A percentile compares a stretch with the other conserved stretches of the same genome.
Evolutionary conservation across 257 asterid genomes (phyloP).

Genomic region (Solanum okadae): DNA sequence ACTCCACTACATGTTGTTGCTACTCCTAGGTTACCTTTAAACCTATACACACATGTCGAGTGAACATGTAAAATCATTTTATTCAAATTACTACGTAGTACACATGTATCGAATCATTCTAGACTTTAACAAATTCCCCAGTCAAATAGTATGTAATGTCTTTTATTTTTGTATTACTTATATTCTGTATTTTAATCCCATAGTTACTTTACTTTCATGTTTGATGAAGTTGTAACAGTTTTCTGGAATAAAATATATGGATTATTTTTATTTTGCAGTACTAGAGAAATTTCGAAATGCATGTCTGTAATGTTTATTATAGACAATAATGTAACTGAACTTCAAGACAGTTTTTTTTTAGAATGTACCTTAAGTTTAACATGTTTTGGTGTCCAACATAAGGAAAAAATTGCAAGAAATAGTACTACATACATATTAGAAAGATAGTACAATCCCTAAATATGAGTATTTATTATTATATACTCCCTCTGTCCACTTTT

Average conservation of each 20-base stretch:
- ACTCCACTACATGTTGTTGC: conserved; percentile 53
- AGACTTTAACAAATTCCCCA: background rate
- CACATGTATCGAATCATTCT: background rate
- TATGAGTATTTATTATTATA: too few relatives aligned
- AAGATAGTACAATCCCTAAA: background rate
- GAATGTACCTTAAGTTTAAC: too few relatives aligned
- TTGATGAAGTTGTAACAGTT: background rate
- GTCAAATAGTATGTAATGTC: background rate
- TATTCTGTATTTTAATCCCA: background rate
- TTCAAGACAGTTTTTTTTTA: too few relatives aligned
- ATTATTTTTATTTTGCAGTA: background rate
- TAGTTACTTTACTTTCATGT: background rate
- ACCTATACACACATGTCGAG: conserved; percentile 36
- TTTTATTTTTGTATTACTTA: background rate
- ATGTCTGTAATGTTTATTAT: background rate
- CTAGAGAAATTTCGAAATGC: background rate
- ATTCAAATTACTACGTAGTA: background rate
- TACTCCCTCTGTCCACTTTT: too few relatives aligned
- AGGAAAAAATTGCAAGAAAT: too few relatives aligned
- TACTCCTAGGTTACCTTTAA: conserved; percentile 49
- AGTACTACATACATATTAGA: too few relatives aligned
- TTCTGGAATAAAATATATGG: background rate
- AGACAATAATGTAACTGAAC: background rate
- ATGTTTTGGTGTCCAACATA: too few relatives aligned
- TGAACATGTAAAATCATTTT: background rate